Base-by-base conservation (phyloP, 1,284 basidiomycete genomes). In the Trichosporon sp. region DNA sequence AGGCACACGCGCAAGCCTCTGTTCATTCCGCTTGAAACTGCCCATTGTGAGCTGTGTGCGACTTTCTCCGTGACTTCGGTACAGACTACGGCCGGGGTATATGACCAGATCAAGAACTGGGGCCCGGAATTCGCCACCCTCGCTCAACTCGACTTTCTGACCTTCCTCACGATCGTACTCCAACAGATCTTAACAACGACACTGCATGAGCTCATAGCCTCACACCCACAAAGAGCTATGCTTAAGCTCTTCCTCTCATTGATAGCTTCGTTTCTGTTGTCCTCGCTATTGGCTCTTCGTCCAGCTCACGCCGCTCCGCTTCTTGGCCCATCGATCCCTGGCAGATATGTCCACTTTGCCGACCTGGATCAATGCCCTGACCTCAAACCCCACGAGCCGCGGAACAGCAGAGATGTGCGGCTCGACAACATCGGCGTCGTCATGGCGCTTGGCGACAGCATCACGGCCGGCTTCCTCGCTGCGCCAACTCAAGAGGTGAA, bases 391-490 rank as follows among this genome's bases (percentile, higher is more conserved):
- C 49, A 54, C 14, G 49, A 29, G 16, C 25, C 49, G 25, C 9
- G 25, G 27, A 29, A 54, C 27, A 29, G 25, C 25, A 25, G 49
- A 13, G 49, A 54, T 27, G 49, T 54, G 25, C 77, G 78, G 0
- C 80, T 79, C 36, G 79, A 81, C 52, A 78, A 80, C 56, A 75
- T 81, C 60, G 68, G 68, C 13, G 75, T 79, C 21, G 66, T 79
- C 37, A 78, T 80, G 73, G 80, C 79, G 8, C 31, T 81, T 16
- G 81, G 81, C 1, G 81, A 82, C 64, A 78, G 75, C 1, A 80
- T 82, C 67, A 78, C 79, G 0, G 81, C 80, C 4, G 81, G 73
- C 0, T 65, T 78, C 8, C 73, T 81, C 33, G 79, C 79, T 4
- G 6, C 40, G 4, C 40, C 40, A 11, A 9, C 40, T 7, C 67